Percentiles rank a stretch among this genome's conserved stretches.
Evolutionary conservation across 345 rosid species (phyloP).

Genomic region (Camelina hispida): DNA sequence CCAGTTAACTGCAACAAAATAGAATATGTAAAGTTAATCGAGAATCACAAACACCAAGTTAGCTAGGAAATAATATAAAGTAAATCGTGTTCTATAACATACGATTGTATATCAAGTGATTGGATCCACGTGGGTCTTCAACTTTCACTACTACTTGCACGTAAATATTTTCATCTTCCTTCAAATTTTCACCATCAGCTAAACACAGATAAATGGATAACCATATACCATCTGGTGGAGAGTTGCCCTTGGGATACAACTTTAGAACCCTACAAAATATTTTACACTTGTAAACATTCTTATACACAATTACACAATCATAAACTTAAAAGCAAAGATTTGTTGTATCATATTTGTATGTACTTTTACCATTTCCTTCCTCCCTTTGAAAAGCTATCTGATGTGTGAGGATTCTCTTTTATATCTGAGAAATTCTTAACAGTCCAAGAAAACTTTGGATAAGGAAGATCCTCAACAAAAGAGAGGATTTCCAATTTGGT

Average conservation of each 20-base stretch:
- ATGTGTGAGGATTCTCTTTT: background rate
- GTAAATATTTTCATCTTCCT: conserved; percentile 11
- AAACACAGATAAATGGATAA: background rate
- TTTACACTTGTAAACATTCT: background rate
- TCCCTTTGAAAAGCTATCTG: background rate
- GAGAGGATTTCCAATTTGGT: conserved; percentile 18
- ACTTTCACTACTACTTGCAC: background rate
- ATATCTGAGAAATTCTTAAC: background rate
- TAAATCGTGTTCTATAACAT: background rate
- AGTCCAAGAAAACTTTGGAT: background rate
- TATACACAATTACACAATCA: background rate
- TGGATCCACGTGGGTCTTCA: background rate
- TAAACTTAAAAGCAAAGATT: background rate
- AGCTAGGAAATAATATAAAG: no score
- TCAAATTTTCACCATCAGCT: background rate
- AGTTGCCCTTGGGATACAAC: conserved; percentile 9
- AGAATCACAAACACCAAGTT: no score
- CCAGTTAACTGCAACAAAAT: no score
- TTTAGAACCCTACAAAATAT: conserved; percentile 9
- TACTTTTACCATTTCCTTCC: conserved; percentile 14
- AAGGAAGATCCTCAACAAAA: background rate
- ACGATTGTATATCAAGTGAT: background rate
- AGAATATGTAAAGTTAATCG: background rate
- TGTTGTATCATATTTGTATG: background rate
- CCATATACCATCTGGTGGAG: background rate